A percentile compares a stretch with the other conserved stretches of the same genome.
Evolutionary conservation across 2,329 filamentous ascomycete species (phyloP).

Genomic region (Emmonsia crescens): DNA sequence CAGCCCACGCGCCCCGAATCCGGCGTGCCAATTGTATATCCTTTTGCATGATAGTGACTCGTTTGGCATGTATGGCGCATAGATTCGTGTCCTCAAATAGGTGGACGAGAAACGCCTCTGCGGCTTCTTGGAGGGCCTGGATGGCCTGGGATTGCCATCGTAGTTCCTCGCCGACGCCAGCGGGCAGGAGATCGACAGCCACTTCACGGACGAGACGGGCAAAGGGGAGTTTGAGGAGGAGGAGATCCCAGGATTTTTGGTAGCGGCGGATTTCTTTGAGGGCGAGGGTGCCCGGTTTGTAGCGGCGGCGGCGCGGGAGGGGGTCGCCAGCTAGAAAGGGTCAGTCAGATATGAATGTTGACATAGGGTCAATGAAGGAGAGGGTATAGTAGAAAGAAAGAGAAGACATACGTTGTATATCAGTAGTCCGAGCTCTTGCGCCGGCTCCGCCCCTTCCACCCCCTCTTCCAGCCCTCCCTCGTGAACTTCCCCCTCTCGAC

Average conservation of each 20-base stretch:
- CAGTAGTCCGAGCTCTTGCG: constrained; percentile 18
- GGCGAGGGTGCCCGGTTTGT: constrained; percentile 71
- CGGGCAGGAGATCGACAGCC: constrained; percentile 47
- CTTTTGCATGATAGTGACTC: constrained; percentile 96
- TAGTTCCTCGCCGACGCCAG: constrained; percentile 53
- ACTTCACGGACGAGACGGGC: constrained; percentile 42
- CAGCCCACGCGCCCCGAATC: constrained; percentile 69
- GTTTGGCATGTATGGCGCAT: constrained; percentile 91
- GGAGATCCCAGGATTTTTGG: constrained; percentile 78
- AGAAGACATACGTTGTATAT: constrained; percentile 30
- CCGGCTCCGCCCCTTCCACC: constrained; percentile 10
- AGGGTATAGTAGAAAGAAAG: neutral
- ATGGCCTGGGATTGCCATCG: constrained; percentile 96
- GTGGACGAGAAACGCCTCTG: constrained; percentile 92
- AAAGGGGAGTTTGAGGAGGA: constrained; percentile 53
- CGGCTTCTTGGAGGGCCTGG: constrained; percentile 81
- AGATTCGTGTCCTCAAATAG: constrained; percentile 96
- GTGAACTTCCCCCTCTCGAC: constrained; percentile 5
- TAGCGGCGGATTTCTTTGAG: constrained; percentile 85
- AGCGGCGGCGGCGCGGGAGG: constrained; percentile 52
- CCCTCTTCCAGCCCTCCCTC: constrained; percentile 3
- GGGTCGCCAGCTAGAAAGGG: constrained; percentile 56
- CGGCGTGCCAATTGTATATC: constrained; percentile 86
- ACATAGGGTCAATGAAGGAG: too few relatives aligned
- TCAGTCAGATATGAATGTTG: too few relatives aligned